These are phyloP conservation scores for Schoenoplectus tabernaemontani DNA, from an alignment of 202 grass and related monocot species.

Conservation along the genomic window DNA sequence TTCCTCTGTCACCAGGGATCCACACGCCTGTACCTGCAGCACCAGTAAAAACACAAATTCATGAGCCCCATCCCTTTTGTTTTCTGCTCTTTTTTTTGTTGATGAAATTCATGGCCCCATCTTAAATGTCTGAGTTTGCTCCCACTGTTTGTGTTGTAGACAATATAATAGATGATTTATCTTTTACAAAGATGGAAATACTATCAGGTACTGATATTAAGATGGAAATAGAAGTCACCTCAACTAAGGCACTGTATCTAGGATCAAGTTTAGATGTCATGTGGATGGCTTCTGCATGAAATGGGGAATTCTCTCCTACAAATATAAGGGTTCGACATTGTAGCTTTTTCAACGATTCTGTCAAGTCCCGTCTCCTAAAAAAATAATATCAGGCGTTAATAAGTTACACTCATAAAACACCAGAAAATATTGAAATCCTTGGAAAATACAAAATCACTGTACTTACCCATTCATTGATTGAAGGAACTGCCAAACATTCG, in stretches of 20 bases:
- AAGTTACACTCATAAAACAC: background rate
- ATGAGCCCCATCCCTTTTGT: background rate
- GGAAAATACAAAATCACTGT: background rate
- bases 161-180: background rate
- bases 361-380: conserved; percentile 71
- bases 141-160: background rate
- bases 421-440: background rate
- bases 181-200: background rate
- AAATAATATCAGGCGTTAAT: background rate
- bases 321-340: conserved; percentile 78
- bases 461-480: conserved; percentile 65
- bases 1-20: conserved; percentile 80
- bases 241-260: conserved; percentile 78
- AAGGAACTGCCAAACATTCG: conserved; percentile 78
- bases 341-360: conserved; percentile 66
- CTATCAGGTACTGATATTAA: background rate
- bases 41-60: conserved; percentile 17
- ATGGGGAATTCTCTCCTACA: conserved; percentile 79
- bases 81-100: background rate
- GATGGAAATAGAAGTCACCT: conserved; percentile 43
- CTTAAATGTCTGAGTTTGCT: background rate
- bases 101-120: background rate
- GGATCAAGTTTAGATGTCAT: conserved; percentile 74
- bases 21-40: conserved; percentile 82
- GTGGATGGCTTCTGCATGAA: conserved; percentile 63